phyloP scores from a whole-genome alignment of 768 basidiomycete genomes.

The Pleurotus sapidus region DNA sequence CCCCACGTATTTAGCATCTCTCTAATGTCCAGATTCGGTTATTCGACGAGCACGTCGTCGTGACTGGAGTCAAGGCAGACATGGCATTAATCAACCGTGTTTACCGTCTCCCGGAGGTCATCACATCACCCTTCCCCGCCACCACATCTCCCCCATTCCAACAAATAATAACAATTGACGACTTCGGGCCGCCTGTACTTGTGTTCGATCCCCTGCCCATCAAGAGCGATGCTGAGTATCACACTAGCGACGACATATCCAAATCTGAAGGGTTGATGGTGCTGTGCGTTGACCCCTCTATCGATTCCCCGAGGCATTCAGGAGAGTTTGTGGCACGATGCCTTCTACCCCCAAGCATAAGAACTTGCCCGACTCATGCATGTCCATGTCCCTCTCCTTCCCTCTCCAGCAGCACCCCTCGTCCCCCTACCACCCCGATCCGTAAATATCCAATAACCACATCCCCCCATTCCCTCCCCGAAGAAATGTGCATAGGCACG shows the following conservation, averaged over 20 bases:
- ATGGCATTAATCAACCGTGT: conserved; percentile 25
- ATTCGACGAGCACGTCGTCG: conserved; percentile 23
- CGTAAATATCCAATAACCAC: conserved; percentile 20
- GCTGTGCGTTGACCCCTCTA: neutral
- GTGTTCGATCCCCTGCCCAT: conserved; percentile 11
- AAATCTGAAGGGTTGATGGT: neutral
- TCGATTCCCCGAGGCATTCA: neutral
- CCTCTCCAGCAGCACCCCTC: neutral
- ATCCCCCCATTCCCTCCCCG: conserved; percentile 21
- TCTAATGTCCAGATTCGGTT: conserved; percentile 30
- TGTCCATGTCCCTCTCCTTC: conserved; percentile 6
- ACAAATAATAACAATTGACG: neutral
- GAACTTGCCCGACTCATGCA: neutral
- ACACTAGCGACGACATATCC: conserved; percentile 11
- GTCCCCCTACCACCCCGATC: neutral
- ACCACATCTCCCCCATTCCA: neutral
- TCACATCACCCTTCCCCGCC: neutral
- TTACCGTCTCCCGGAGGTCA: conserved; percentile 25
- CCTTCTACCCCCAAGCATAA: neutral
- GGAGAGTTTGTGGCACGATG: conserved; percentile 5
- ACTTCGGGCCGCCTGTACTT: conserved; percentile 7
- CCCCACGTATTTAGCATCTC: conserved; percentile 21
- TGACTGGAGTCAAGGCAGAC: conserved; percentile 25
- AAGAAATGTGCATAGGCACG: conserved; percentile 34
- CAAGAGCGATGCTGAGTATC: conserved; percentile 16